phyloP scores from a whole-genome alignment of 805 yeast species.

The Yamadazyma olivae region DNA sequence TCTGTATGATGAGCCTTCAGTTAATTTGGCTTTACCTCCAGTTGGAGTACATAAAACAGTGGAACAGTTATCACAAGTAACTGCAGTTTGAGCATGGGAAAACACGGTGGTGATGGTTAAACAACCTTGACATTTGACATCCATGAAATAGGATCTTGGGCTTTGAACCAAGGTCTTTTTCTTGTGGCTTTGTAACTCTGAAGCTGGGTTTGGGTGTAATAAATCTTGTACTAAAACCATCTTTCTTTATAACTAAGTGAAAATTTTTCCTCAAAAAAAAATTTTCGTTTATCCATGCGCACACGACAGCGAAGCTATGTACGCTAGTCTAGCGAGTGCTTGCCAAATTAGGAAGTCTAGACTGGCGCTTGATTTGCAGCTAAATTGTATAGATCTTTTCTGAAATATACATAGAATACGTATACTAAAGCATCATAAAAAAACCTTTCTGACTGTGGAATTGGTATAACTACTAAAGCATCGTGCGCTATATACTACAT shows the following conservation, averaged over 20 bases:
- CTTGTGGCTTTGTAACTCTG: conserved; percentile 96
- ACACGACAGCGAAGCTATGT: neutral
- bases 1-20: conserved; percentile 99
- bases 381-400: too few relatives aligned
- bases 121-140: conserved; percentile 99
- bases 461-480: too few relatives aligned
- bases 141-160: conserved; percentile 99
- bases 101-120: conserved; percentile 97
- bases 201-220: conserved; percentile 94
- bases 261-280: too few relatives aligned
- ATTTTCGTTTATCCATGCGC: too few relatives aligned
- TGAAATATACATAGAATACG: too few relatives aligned
- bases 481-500: too few relatives aligned
- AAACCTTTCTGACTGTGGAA: too few relatives aligned
- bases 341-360: conserved; percentile 7
- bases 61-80: conserved; percentile 97
- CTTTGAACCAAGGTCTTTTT: conserved; percentile 93
- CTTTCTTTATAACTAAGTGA: conserved; percentile 6
- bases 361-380: too few relatives aligned
- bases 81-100: conserved; percentile 99
- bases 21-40: conserved; percentile 99
- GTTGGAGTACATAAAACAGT: conserved; percentile 98
- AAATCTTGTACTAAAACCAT: conserved; percentile 98
- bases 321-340: neutral
- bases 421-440: too few relatives aligned